Conservation (phyloP, 1,284 basidiomycete species). For the Malassezia globosa region DNA sequence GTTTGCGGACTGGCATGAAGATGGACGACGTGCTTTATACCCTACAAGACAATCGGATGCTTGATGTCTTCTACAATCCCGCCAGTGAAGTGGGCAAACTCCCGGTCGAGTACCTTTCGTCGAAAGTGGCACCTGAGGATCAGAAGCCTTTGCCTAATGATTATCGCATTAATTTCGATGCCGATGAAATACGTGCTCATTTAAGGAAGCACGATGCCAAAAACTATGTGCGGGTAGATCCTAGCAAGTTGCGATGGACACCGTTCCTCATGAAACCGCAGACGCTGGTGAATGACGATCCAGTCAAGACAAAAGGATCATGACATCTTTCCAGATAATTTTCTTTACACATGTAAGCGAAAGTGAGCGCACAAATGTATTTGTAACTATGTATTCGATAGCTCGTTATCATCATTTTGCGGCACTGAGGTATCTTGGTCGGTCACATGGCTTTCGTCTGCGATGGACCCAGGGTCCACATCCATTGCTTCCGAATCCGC, state of each 20-base stretch:
- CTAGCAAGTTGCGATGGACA: conserved; percentile 77
- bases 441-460: neutral
- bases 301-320: too few species aligned
- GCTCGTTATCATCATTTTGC: neutral
- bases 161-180: conserved; percentile 69
- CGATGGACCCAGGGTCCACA: neutral
- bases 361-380: neutral
- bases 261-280: too few species aligned
- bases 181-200: conserved; percentile 58
- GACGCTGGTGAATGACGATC: too few species aligned
- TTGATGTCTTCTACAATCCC: conserved; percentile 48
- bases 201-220: conserved; percentile 65
- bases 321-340: too few species aligned
- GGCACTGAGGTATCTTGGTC: neutral
- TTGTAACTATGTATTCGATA: neutral
- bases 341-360: too few species aligned
- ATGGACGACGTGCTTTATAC: conserved; percentile 72
- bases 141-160: conserved; percentile 55
- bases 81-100: conserved; percentile 6
- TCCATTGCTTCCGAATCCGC: neutral
- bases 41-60: conserved; percentile 67
- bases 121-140: neutral
- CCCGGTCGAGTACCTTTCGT: conserved; percentile 3
- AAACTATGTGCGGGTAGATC: conserved; percentile 65
- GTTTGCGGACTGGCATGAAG: conserved; percentile 76